Conservation (phyloP, 495 filamentous ascomycete genomes). For the Podospora didyma region DNA sequence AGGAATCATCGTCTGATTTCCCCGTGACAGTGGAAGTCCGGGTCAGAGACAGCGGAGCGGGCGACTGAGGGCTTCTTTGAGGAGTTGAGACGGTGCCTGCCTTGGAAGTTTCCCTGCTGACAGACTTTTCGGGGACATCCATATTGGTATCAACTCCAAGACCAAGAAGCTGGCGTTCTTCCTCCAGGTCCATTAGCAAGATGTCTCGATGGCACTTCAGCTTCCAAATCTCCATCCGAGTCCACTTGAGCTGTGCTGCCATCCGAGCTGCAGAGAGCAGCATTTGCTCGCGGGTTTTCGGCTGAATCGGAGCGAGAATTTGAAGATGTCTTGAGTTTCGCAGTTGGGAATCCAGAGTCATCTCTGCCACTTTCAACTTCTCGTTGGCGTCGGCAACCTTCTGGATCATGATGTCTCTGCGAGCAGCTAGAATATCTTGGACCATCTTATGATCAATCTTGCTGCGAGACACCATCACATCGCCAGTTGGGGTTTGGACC, state of each 20-base stretch:
- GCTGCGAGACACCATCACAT: slow-evolving; percentile 61
- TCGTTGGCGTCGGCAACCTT: slow-evolving; percentile 83
- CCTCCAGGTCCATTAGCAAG: slow-evolving; percentile 75
- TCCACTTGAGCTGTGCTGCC: slow-evolving; percentile 89
- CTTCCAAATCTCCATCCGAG: slow-evolving; percentile 88
- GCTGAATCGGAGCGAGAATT: slow-evolving; percentile 82
- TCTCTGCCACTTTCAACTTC: slow-evolving; percentile 66
- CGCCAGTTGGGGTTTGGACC: slow-evolving; percentile 64
- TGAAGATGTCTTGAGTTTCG: slow-evolving; percentile 91
- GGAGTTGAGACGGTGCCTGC: slow-evolving; percentile 16
- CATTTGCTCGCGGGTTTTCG: slow-evolving; percentile 79
- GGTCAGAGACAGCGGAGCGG: slow-evolving; percentile 25
- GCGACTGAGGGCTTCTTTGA: slow-evolving; percentile 31
- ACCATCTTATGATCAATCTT: slow-evolving; percentile 76
- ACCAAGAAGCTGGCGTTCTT: slow-evolving; percentile 53
- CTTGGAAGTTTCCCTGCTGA: slow-evolving; percentile 26
- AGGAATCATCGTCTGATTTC: slow-evolving; percentile 30
- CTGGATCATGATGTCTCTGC: slow-evolving; percentile 73
- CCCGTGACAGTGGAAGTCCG: slow-evolving; percentile 23
- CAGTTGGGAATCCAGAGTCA: slow-evolving; percentile 74
- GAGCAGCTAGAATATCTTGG: slow-evolving; percentile 74
- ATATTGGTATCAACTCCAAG: slow-evolving; percentile 23
- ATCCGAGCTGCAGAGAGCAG: slow-evolving; percentile 79
- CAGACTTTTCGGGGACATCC: slow-evolving; percentile 18
- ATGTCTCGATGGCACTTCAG: slow-evolving; percentile 89